These are phyloP conservation scores for Colletotrichum sp. DNA, from an alignment of 2,329 filamentous ascomycete genomes.

Conservation along the genomic window DNA sequence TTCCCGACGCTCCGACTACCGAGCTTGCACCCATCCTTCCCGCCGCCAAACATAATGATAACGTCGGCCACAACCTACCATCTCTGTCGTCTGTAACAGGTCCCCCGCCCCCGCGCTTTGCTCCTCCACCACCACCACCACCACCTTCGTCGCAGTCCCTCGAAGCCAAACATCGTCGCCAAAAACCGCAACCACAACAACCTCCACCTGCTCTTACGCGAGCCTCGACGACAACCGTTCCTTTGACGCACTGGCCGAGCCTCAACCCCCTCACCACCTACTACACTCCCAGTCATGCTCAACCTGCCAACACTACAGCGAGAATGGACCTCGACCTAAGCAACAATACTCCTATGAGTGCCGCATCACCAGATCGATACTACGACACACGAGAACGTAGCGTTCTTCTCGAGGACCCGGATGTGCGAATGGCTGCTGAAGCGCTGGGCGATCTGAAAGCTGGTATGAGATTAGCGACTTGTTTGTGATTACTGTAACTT, in stretches of 20 bases:
- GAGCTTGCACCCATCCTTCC: constrained; percentile 50
- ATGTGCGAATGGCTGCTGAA: constrained; percentile 74
- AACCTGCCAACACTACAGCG: constrained; percentile 48
- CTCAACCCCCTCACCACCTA: constrained; percentile 55
- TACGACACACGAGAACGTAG: constrained; percentile 51
- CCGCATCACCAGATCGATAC: constrained; percentile 51
- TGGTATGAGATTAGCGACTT: constrained; percentile 54
- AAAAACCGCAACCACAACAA: neutral
- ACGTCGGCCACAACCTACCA: constrained; percentile 38
- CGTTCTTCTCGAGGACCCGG: constrained; percentile 68
- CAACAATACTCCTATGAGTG: constrained; percentile 43
- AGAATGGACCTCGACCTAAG: constrained; percentile 54
- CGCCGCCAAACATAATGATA: constrained; percentile 27
- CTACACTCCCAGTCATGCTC: constrained; percentile 48
- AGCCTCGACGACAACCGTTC: constrained; percentile 26
- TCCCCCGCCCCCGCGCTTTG: constrained; percentile 24
- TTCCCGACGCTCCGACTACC: constrained; percentile 37
- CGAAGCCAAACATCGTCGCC: constrained; percentile 14
- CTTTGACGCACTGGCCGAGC: constrained; percentile 49
- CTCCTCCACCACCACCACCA: constrained; percentile 25
- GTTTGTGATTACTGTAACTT: neutral
- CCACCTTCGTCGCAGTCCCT: constrained; percentile 11
- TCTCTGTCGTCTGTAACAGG: constrained; percentile 47
- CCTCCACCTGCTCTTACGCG: constrained; percentile 23
- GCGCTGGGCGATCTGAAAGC: constrained; percentile 77